A percentile compares a stretch with the other conserved stretches of the same genome.
These are phyloP conservation scores for Coniella vitis DNA, from an alignment of 2,329 filamentous ascomycete species.

Conservation along the genomic window DNA sequence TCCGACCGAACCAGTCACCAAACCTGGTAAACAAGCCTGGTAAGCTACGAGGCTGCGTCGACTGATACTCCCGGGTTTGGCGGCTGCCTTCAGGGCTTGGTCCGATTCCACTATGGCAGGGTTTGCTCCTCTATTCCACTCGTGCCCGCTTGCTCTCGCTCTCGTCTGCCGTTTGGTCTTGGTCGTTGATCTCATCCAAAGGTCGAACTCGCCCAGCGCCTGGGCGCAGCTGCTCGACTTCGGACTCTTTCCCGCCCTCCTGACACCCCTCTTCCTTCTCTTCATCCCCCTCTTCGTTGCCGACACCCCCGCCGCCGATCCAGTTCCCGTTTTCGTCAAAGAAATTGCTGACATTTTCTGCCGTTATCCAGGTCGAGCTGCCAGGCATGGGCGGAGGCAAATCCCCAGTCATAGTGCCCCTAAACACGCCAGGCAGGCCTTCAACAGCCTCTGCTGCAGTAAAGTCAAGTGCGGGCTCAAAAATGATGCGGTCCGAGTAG, in stretches of 20 bases:
- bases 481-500: constrained; percentile 46
- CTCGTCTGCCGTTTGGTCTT: constrained; percentile 30
- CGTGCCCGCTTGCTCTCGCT: constrained; percentile 40
- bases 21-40: no score
- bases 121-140: constrained; percentile 30
- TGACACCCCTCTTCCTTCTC: constrained; percentile 55
- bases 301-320: constrained; percentile 40
- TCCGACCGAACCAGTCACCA: no score
- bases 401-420: constrained; percentile 39
- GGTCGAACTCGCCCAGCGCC: constrained; percentile 54
- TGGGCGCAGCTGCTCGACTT: constrained; percentile 48
- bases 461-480: constrained; percentile 53
- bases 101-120: neutral
- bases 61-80: no score
- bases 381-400: constrained; percentile 64
- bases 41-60: no score
- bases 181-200: constrained; percentile 44
- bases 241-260: constrained; percentile 28
- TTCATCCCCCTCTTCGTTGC: constrained; percentile 34
- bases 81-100: no score
- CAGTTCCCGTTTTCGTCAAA: constrained; percentile 78
- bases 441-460: constrained; percentile 48
- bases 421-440: constrained; percentile 49
- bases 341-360: constrained; percentile 80
- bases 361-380: constrained; percentile 75